phyloP scores from a whole-genome alignment of 768 basidiomycete genomes.

The Cystofilobasidium capitatum region DNA sequence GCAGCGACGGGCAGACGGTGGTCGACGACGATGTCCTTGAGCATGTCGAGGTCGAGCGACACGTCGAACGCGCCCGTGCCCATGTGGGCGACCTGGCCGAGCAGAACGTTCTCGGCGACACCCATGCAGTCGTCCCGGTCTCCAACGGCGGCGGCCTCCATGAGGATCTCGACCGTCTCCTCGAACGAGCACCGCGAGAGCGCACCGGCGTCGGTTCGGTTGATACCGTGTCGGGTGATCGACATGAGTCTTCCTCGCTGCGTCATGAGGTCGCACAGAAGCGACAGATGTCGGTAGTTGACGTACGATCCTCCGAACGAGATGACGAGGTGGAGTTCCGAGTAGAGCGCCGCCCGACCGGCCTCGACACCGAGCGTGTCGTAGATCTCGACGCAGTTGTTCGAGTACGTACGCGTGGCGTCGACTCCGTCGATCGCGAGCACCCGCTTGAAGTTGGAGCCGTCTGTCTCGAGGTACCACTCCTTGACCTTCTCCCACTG shows the following conservation, averaged over 20 bases:
- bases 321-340: constrained; percentile 86
- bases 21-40: constrained; percentile 96
- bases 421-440: constrained; percentile 95
- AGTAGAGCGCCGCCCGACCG: constrained; percentile 85
- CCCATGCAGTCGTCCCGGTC: constrained; percentile 98
- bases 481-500: constrained; percentile 51
- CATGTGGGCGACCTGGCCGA: constrained; percentile 99
- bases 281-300: constrained; percentile 91
- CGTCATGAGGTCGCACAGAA: constrained; percentile 98
- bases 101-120: constrained; percentile 97
- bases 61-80: constrained; percentile 91
- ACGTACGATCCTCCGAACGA: constrained; percentile 99
- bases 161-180: constrained; percentile 96
- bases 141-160: constrained; percentile 96
- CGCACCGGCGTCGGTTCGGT: constrained; percentile 96
- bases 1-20: constrained; percentile 55
- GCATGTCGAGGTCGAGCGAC: constrained; percentile 90
- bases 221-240: constrained; percentile 98
- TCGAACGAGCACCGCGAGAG: constrained; percentile 98
- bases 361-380: constrained; percentile 94
- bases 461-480: constrained; percentile 97
- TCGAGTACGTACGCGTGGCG: constrained; percentile 84
- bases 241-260: constrained; percentile 91
- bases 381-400: constrained; percentile 92
- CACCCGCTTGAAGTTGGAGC: constrained; percentile 87